Conservation (phyloP, 768 basidiomycete genomes). For the Trametes cingulata region DNA sequence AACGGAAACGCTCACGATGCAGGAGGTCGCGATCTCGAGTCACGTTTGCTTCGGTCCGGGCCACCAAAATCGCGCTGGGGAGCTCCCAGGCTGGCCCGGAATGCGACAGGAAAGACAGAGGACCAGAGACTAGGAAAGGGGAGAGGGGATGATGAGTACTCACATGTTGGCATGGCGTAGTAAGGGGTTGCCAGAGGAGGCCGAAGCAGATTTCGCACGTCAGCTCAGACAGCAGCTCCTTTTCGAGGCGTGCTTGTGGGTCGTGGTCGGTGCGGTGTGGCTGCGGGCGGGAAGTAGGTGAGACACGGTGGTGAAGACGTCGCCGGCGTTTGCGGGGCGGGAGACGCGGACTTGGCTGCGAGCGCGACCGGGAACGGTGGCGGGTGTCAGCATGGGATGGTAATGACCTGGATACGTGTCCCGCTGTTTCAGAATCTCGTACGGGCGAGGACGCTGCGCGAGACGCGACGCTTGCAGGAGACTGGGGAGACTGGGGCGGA, state of each 20-base stretch:
- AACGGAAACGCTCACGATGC: constrained; percentile 7
- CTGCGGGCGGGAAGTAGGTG: constrained; percentile 34
- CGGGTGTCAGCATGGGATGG: constrained; percentile 8
- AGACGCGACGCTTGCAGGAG: not conserved
- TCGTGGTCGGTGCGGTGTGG: constrained; percentile 29
- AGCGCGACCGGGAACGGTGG: constrained; percentile 11
- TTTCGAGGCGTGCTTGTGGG: constrained; percentile 48
- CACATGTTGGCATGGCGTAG: constrained; percentile 95
- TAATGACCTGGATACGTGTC: not conserved
- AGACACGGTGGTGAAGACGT: constrained; percentile 30
- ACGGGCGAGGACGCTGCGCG: not conserved
- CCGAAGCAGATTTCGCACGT: constrained; percentile 91
- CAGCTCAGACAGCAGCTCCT: constrained; percentile 67
- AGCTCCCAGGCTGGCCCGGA: not conserved
- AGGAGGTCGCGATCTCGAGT: not conserved
- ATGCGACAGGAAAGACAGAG: not conserved
- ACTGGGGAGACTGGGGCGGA: constrained; percentile 1
- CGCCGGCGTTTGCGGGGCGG: constrained; percentile 33
- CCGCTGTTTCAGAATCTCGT: not conserved
- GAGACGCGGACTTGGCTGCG: constrained; percentile 24
- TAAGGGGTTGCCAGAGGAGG: constrained; percentile 82
- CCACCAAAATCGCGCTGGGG: not conserved
- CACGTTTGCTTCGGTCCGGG: not conserved
- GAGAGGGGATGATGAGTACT: constrained; percentile 33
- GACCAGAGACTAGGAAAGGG: not conserved